Base-by-base conservation (phyloP, 2,329 filamentous ascomycete genomes). In the Passalora sequoiae region DNA sequence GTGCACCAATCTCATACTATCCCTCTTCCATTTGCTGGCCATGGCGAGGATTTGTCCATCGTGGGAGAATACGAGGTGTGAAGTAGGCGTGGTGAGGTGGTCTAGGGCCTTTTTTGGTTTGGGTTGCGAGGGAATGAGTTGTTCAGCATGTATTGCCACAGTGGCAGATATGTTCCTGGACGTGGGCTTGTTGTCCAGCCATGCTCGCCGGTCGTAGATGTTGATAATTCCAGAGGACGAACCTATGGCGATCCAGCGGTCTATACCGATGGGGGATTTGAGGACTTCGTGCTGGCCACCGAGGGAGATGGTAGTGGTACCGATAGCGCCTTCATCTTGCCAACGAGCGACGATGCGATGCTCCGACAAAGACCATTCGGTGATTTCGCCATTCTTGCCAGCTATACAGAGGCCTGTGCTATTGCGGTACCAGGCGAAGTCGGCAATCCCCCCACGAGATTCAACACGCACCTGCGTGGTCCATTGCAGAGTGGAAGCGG, bases 361-460 rank as follows among this genome's bases (percentile, higher is more conserved):
- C 17, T 77, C 69, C 16, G 73, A 71, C 46, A 94, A 72, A 60
- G 81, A 84, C 78, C 87, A 98, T 70, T 98, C 92, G 40, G 86
- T 89, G 5, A 97, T 78, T 60, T 94, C 86, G 17, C 92, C 92
- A 54, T 86, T 88, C 65, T 84, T 89, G 47, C 87, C 89, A 1
- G 86, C 79, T 30, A 95, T 84, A 1, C 81, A 84, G 58, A 98
- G 72, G 4, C 89, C 91, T 29, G 83, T 77, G 24, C 89, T 86
- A 49, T 87, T 81, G 40, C 80, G 76, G 89, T 89, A 96, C 92
- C 92, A 98, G 1, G 80, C 81, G 59, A 96, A 94, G 64, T 96
- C 91, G 1, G 87, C 84, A 36, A 97, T 82, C 27, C 89, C 89
- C 38, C 88, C 83, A 37, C 79, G 76, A 52, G 86, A 84, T 59